Evolutionary conservation across 441 rosid species (phyloP), one percentile per base, ranked within the genome.

Genomic region (Populus hybrid): DNA sequence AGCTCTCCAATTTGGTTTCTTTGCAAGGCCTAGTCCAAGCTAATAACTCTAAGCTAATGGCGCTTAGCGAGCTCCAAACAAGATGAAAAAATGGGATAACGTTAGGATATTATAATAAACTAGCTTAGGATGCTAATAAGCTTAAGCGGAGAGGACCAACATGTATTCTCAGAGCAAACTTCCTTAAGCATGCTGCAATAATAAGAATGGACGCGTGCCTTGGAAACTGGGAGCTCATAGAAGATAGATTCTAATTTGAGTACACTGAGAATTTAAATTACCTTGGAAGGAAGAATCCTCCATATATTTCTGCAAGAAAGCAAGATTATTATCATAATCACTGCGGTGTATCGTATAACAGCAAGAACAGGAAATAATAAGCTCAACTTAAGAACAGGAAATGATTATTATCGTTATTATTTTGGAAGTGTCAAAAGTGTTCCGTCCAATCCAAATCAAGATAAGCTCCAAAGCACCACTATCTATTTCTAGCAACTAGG

Each of bases 261-360:
- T 21, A 21, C 20, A 63, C 6, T 18, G 42, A 45, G 36, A 59
- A 65, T 6, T 35, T 76, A 50, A 68, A 64, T 82, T 80, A 93
- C 97, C 99, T 82, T 90, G 95, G 87, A 93, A 93, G 61, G 93
- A 83, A 45, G 95, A 85, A 87, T 93, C 97, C 78, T 88, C 94
- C 95, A 93, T 92, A 83, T 83, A 92, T 78, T 77, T 90, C 97
- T 93, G 91, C 84, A 76, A 78, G 77, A 74, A 83, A 73, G 82
- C 76, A 76, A 64, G 76, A 80, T 4, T 45, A 14, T 45, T 14
- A 45, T 45, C 45, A 81, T 64, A 21, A 70, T 20, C 18, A 26
- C 76, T 66, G 28, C 36, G 61, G 7, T 66, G 67, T 28, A 69
- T 72, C 24, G 24, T 36, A 70, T 8, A 20, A 75, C 42, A 61